Percentiles rank a stretch among this genome's conserved stretches.
These are phyloP conservation scores for Mucor velutinosus DNA, from an alignment of 371 early-diverging fungal species.

Conservation along the genomic window DNA sequence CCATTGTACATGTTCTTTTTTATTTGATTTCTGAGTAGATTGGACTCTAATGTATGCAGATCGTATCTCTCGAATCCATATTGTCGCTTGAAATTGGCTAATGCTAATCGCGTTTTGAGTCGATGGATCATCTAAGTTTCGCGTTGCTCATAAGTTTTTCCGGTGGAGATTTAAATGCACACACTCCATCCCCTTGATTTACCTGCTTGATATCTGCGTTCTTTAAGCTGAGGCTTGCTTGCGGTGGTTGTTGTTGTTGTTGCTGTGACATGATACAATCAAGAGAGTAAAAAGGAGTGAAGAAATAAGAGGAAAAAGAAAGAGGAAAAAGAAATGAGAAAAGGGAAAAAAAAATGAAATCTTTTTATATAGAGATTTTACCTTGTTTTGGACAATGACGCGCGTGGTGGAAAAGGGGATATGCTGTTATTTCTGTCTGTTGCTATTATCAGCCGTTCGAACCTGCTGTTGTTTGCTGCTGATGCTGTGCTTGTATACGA, in stretches of 20 bases:
- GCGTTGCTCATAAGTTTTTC: slow-evolving; percentile 16
- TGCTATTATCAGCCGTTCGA: slow-evolving; percentile 1
- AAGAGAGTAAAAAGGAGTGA: background rate
- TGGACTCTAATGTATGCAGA: slow-evolving; percentile 25
- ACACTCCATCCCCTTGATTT: background rate
- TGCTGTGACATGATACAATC: background rate
- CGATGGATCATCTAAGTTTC: slow-evolving; percentile 32
- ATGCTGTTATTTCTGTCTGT: background rate
- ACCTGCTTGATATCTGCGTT: slow-evolving; percentile 1
- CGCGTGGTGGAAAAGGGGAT: slow-evolving; percentile 14
- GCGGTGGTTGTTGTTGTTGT: background rate
- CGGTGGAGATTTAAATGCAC: slow-evolving; percentile 6
- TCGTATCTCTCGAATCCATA: slow-evolving; percentile 30
- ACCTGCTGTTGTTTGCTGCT: slow-evolving; percentile 15
- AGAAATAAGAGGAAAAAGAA: background rate
- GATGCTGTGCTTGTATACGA: too few relatives aligned
- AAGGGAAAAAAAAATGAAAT: background rate
- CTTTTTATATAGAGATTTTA: slow-evolving; percentile 1
- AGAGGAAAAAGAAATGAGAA: background rate
- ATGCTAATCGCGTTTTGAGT: slow-evolving; percentile 25
- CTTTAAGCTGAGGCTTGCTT: background rate
- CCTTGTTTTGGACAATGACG: slow-evolving; percentile 21
- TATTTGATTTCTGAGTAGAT: slow-evolving; percentile 17
- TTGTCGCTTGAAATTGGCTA: slow-evolving; percentile 35
- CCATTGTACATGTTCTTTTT: slow-evolving; percentile 23